These are phyloP conservation scores for Kwoniella botswanensis DNA, from an alignment of 768 basidiomycete genomes.

Conservation along the genomic window DNA sequence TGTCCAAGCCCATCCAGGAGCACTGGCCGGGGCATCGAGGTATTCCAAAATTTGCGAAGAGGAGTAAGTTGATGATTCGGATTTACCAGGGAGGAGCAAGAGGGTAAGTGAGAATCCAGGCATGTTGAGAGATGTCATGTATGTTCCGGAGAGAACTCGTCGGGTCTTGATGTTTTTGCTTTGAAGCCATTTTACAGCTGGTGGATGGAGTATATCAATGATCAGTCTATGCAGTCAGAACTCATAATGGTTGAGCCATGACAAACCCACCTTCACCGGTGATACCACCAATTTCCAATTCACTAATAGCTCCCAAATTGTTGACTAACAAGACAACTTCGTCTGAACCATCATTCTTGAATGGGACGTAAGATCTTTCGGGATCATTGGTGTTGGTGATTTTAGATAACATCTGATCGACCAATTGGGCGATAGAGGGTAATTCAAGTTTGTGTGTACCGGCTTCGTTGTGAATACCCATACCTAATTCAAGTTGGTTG, in stretches of 20 bases:
- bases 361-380: constrained; percentile 59
- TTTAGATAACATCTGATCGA: constrained; percentile 56
- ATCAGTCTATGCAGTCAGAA: too few species aligned
- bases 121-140: constrained; percentile 68
- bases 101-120: constrained; percentile 63
- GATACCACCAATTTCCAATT: constrained; percentile 56
- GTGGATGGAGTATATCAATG: too few species aligned
- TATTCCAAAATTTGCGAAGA: constrained; percentile 54
- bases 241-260: too few species aligned
- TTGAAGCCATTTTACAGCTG: constrained; percentile 50
- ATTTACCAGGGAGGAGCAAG: constrained; percentile 64
- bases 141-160: constrained; percentile 76
- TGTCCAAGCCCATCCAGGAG: constrained; percentile 87
- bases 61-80: constrained; percentile 43
- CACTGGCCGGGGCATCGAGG: constrained; percentile 61
- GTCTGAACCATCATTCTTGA: constrained; percentile 65
- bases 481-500: constrained; percentile 58
- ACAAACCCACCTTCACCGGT: constrained; percentile 46
- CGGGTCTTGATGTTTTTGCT: constrained; percentile 62
- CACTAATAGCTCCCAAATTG: constrained; percentile 57
- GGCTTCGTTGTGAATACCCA: constrained; percentile 61
- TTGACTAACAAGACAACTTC: constrained; percentile 64
- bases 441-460: constrained; percentile 58
- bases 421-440: constrained; percentile 48
- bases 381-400: constrained; percentile 57